Conservation (phyloP, 495 filamentous ascomycete genomes). For the Aspergillus baeticus region DNA sequence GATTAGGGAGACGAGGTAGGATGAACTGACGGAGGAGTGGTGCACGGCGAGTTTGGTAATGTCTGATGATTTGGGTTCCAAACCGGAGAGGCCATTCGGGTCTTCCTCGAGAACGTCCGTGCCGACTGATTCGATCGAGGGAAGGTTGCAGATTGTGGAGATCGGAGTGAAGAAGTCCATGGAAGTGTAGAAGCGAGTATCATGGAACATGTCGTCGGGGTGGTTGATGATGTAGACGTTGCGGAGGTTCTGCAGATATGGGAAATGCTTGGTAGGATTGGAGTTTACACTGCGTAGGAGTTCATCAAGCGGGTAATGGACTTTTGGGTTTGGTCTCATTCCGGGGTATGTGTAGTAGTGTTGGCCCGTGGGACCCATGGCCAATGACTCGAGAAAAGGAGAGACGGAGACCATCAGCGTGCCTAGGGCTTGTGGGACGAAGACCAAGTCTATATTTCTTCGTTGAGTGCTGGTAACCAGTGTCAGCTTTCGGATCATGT, state of each 20-base stretch:
- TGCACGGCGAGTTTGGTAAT: slow-evolving; percentile 19
- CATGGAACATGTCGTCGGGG: neutral
- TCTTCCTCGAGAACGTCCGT: slow-evolving; percentile 17
- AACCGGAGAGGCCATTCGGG: neutral
- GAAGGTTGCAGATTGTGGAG: slow-evolving; percentile 18
- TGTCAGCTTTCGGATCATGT: no score
- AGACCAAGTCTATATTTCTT: neutral
- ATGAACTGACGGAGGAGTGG: slow-evolving; percentile 16
- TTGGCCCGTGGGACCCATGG: slow-evolving; percentile 1
- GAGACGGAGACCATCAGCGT: slow-evolving; percentile 27
- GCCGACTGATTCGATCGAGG: slow-evolving; percentile 24
- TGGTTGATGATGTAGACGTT: slow-evolving; percentile 20
- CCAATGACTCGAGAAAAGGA: slow-evolving; percentile 23
- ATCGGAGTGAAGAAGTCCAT: slow-evolving; percentile 5
- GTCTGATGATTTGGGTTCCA: slow-evolving; percentile 17
- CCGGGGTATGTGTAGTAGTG: no score
- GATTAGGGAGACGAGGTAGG: slow-evolving; percentile 17
- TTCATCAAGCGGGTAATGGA: slow-evolving; percentile 15
- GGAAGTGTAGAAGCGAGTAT: slow-evolving; percentile 16
- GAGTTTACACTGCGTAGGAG: slow-evolving; percentile 18
- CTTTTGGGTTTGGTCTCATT: neutral
- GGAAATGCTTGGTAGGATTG: neutral
- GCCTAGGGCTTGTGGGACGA: slow-evolving; percentile 25
- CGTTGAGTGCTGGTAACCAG: no score
- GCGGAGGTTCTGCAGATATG: slow-evolving; percentile 25